Evolutionary conservation across 345 rosid genomes (phyloP).

Genomic region (Aegle marmelos): DNA sequence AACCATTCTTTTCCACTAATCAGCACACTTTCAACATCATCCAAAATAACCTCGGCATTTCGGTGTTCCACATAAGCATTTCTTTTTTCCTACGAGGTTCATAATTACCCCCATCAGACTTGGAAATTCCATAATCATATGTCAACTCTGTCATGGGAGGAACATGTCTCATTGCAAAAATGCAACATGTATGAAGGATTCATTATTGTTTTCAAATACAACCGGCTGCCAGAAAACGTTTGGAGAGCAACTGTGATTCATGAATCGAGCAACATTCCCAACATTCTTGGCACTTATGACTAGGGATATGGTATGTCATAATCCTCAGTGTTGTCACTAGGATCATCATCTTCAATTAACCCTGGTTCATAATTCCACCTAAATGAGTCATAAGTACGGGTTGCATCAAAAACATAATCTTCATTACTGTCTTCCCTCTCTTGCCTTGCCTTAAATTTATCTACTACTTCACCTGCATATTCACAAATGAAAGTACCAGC

Average conservation of each 20-base stretch:
- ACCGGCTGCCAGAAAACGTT: slow-evolving; percentile 88
- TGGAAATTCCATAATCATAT: slow-evolving; percentile 65
- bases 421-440: slow-evolving; percentile 34
- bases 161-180: slow-evolving; percentile 68
- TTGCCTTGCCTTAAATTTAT: slow-evolving; percentile 35
- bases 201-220: slow-evolving; percentile 35
- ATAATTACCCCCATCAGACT: slow-evolving; percentile 27
- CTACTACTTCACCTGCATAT: slow-evolving; percentile 79
- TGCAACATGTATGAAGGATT: slow-evolving; percentile 51
- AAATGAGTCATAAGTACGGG: slow-evolving; percentile 30
- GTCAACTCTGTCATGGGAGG: slow-evolving; percentile 89
- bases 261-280: slow-evolving; percentile 91
- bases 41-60: slow-evolving; percentile 68
- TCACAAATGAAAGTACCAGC: slow-evolving; percentile 82
- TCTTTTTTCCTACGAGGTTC: slow-evolving; percentile 36
- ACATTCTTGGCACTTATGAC: slow-evolving; percentile 60
- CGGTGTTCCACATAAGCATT: slow-evolving; percentile 67
- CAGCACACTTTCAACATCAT: slow-evolving; percentile 24
- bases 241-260: slow-evolving; percentile 90
- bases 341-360: slow-evolving; percentile 1
- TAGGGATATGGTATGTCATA: slow-evolving; percentile 47
- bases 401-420: slow-evolving; percentile 59
- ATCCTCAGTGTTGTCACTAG: slow-evolving; percentile 41
- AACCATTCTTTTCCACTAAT: neutral
- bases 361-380: slow-evolving; percentile 15